Base-by-base conservation (phyloP, 306 rosid genomes). In the Quillaja saponaria region DNA sequence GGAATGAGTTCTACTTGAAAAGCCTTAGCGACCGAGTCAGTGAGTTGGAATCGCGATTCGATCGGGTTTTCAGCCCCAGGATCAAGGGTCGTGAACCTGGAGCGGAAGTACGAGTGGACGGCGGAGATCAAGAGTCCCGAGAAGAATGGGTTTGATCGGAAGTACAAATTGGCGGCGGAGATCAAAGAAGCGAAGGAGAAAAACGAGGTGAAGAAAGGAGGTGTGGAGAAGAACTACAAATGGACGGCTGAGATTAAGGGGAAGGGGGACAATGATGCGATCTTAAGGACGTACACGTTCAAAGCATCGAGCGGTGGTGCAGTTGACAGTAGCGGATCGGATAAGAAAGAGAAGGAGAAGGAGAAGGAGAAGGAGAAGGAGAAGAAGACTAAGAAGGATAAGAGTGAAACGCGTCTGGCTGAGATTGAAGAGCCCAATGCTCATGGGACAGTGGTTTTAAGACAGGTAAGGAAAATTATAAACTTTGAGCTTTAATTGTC, bases 201-300 rank as follows among this genome's bases (percentile, higher is more conserved):
- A 56, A 34, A 69, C 71, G 62, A 62, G 58, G 71, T 16, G 56
- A 11, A 60, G 16, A 46, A 62, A 11, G 63, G 49, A 35, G 71
- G 61, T 12, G 16, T 12, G 17, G 73, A 68, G 69, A 85, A 76
- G 83, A 86, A 79, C 63, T 67, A 79, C 28, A 84, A 78, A 57
- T 92, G 87, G 94, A 81, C 82, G 73, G 95, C 96, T 66, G 96
- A 86, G 89, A 78, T 92, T 38, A 87, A 71, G 10, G 91, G 91
- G 6, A 92, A 78, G 18, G 90, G 86, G 3, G 80, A 60, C 18
- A 78, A 74, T 5, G 66, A 81, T 59, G 87, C 78, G 67, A 70
- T 39, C 73, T 19, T 74, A 1, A 68, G 85, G 73, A 89, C 57
- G 66, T 92, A 92, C 67, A 82, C 82, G 20, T 72, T 83, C 69